Conservation (phyloP, 805 yeast genomes). For the Metschnikowia gruessii region DNA sequence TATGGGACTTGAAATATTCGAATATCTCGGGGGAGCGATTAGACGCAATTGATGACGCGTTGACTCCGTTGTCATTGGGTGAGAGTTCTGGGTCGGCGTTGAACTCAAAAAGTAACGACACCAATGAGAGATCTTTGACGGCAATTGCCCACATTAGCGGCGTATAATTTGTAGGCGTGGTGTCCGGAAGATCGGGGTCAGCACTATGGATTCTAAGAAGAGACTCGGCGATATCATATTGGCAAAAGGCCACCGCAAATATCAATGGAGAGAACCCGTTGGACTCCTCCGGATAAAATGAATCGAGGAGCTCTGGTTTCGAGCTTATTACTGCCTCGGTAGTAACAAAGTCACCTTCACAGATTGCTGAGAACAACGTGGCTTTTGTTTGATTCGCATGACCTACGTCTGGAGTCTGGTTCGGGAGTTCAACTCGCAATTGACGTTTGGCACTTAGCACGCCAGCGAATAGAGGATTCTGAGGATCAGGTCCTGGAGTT, state of each 20-base stretch:
- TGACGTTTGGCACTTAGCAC: slow-evolving; percentile 10
- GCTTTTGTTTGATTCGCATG: neutral
- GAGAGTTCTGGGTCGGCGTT: slow-evolving; percentile 61
- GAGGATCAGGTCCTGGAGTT: slow-evolving; percentile 5
- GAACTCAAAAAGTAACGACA: slow-evolving; percentile 52
- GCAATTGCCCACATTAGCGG: slow-evolving; percentile 88
- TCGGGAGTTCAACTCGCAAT: neutral
- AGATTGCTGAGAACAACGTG: slow-evolving; percentile 30
- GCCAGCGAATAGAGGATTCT: slow-evolving; percentile 12
- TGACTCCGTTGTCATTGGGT: slow-evolving; percentile 33
- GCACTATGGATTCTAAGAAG: slow-evolving; percentile 42
- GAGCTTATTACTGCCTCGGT: slow-evolving; percentile 27
- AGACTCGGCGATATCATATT: slow-evolving; percentile 45
- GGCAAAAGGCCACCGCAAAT: slow-evolving; percentile 55
- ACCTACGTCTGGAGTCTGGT: neutral
- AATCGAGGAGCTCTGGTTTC: slow-evolving; percentile 23
- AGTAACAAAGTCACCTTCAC: slow-evolving; percentile 38
- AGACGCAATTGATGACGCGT: slow-evolving; percentile 56
- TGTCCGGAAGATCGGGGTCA: slow-evolving; percentile 52
- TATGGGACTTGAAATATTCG: slow-evolving; percentile 56
- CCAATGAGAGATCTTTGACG: slow-evolving; percentile 53
- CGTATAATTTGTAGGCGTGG: slow-evolving; percentile 48
- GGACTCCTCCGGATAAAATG: slow-evolving; percentile 24
- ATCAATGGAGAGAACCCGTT: slow-evolving; percentile 38
- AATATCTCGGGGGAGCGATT: slow-evolving; percentile 53